These are phyloP conservation scores for Candida tibetensis DNA, from an alignment of 805 yeast genomes.

Conservation along the genomic window DNA sequence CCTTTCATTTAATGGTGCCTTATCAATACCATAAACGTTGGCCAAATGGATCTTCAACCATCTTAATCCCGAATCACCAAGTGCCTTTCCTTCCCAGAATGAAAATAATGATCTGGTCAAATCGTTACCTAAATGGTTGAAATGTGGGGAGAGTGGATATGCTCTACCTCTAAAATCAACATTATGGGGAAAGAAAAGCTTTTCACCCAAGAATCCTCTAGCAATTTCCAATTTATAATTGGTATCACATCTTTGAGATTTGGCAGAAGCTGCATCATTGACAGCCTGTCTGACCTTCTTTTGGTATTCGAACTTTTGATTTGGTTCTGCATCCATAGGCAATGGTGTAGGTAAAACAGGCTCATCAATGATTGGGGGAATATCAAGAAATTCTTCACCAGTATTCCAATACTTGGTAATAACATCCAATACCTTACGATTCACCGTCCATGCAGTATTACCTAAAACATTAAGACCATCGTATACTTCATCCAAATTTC, in stretches of 20 bases:
- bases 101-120: constrained; percentile 66
- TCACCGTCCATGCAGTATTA: constrained; percentile 88
- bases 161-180: constrained; percentile 84
- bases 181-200: constrained; percentile 74
- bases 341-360: constrained; percentile 45
- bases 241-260: constrained; percentile 90
- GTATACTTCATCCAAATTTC: constrained; percentile 63
- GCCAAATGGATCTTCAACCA: constrained; percentile 80
- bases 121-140: constrained; percentile 79
- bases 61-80: constrained; percentile 61
- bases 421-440: constrained; percentile 62
- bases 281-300: constrained; percentile 54
- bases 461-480: constrained; percentile 86
- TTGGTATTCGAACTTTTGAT: constrained; percentile 65
- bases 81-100: constrained; percentile 73
- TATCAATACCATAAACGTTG: constrained; percentile 72
- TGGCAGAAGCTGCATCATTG: constrained; percentile 59
- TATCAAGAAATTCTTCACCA: constrained; percentile 73
- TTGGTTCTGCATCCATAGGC: constrained; percentile 75
- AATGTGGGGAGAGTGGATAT: constrained; percentile 76
- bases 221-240: constrained; percentile 95
- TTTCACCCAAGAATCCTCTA: constrained; percentile 79
- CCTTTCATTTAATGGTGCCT: constrained; percentile 65
- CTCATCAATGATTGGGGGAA: constrained; percentile 48
- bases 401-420: constrained; percentile 84